Evolutionary conservation across 2,329 filamentous ascomycete genomes (phyloP), one percentile per base, ranked within the genome.

Genomic region (Sporothrix variecibatus): DNA sequence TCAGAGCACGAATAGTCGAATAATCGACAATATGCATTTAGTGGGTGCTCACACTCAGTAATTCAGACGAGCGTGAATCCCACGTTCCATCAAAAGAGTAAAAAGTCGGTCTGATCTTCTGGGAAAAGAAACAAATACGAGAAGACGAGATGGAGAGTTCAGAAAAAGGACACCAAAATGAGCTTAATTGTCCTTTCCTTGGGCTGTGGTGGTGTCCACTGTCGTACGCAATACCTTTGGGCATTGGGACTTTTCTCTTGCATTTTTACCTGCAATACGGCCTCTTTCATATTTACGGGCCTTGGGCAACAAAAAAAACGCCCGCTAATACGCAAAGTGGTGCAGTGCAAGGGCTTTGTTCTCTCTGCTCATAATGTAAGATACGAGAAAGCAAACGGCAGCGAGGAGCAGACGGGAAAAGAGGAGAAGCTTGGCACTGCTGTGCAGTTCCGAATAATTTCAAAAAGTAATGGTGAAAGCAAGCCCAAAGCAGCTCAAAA

Each of bases 311-410:
- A 31, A 43, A 43, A 20, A 46, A 46, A 20, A 17, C 1, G 15
- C 43, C 43, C 43, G 26, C 43, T 69, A 53, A 53, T 43, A 69
- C 17, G 65, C 23, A 53, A 69, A 69, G 17, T 34, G 65, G 65
- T 69, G 65, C 23, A 53, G 46, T 69, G 20, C 43, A 34, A 49
- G 26, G 65, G 43, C 43, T 69, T 31, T 69, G 26, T 56, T 56
- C n/a, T 53, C n/a, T 51, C 8, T 49, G 43, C 15, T 34, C 34
- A 34, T 34, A 3, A 0, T 2, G n/a, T n/a, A n/a, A n/a, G n/a
- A n/a, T n/a, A n/a, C n/a, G n/a, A n/a, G n/a, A n/a, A n/a, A n/a
- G n/a, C n/a, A n/a, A n/a, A n/a, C n/a, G n/a, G n/a, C n/a, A n/a
- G n/a, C n/a, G n/a, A 49, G 43, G 3, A 49, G 15, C 17, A 17